Conservation (phyloP, 176 grass and related monocot species). For the Phragmites australis region DNA sequence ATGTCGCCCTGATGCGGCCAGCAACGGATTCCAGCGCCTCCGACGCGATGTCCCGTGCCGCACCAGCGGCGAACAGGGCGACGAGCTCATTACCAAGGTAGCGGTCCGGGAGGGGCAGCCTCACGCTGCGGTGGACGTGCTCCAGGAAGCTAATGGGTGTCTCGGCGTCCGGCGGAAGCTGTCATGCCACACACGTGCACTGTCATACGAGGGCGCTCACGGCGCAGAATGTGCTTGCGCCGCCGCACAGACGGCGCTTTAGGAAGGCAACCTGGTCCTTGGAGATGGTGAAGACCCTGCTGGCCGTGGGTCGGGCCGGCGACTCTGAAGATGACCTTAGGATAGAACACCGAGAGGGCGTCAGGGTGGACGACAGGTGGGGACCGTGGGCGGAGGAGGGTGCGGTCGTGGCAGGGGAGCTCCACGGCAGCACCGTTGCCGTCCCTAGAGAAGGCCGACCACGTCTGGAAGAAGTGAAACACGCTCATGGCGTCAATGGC, state of each 20-base stretch:
- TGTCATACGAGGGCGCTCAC: conserved; percentile 38
- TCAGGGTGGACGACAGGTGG: background rate
- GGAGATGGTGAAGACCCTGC: conserved; percentile 16
- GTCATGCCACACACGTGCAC: conserved; percentile 25
- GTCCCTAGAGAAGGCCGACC: conserved; percentile 19
- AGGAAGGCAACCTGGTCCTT: conserved; percentile 10
- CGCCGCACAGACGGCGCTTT: conserved; percentile 1
- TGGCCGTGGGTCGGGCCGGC: background rate
- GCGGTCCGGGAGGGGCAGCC: conserved; percentile 15
- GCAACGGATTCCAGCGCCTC: conserved; percentile 9
- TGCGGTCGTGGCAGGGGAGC: conserved; percentile 34
- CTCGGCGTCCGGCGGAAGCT: background rate
- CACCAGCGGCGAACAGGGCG: background rate
- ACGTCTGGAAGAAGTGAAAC: background rate
- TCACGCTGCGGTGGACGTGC: background rate
- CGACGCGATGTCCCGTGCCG: conserved; percentile 4
- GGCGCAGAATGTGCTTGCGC: conserved; percentile 33
- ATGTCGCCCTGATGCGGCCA: conserved; percentile 1
- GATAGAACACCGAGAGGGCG: background rate
- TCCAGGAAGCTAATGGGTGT: conserved; percentile 11
- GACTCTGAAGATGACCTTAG: background rate
- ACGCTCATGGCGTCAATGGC: background rate
- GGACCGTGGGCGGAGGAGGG: conserved; percentile 28
- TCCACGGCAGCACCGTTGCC: background rate
- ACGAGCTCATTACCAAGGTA: conserved; percentile 47